These are phyloP conservation scores for Aspergillus heteromorphus DNA, from an alignment of 495 filamentous ascomycete genomes.

Conservation along the genomic window DNA sequence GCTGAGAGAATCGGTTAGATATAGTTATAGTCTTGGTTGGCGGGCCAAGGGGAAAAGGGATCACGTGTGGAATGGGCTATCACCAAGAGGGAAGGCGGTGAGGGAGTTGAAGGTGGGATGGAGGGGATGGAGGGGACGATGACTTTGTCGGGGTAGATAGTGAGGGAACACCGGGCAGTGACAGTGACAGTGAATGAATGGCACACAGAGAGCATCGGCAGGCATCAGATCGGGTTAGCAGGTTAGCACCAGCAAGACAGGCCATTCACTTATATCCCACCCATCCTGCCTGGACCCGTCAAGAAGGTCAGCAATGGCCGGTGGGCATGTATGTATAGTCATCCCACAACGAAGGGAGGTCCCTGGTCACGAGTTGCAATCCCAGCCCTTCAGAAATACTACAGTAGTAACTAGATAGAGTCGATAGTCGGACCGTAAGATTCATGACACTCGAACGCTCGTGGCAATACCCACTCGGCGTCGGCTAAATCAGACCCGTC, in stretches of 20 bases:
- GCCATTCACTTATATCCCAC: not conserved
- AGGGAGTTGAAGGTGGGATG: slow-evolving; percentile 8
- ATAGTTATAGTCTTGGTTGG: too few species aligned
- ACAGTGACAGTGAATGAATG: not conserved
- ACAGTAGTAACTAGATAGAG: too few species aligned
- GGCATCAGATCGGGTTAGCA: too few species aligned
- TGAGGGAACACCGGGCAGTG: too few species aligned
- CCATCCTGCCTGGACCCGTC: not conserved
- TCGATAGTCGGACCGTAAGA: too few species aligned
- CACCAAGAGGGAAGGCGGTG: slow-evolving; percentile 11
- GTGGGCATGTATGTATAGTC: not conserved
- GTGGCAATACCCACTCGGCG: too few species aligned
- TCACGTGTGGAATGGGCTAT: slow-evolving; percentile 26
- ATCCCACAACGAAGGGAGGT: not conserved
- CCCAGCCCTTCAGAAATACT: too few species aligned
- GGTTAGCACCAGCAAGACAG: not conserved
- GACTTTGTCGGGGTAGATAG: too few species aligned
- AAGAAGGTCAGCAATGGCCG: not conserved
- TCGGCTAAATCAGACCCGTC: too few species aligned
- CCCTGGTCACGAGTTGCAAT: too few species aligned
- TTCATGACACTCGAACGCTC: too few species aligned
- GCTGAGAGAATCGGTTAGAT: slow-evolving; percentile 7
- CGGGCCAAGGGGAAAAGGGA: slow-evolving; percentile 4
- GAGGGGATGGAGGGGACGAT: not conserved
- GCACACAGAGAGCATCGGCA: too few species aligned